Base-by-base conservation (phyloP, 2,329 filamentous ascomycete genomes). In the Botrytis paeoniae region DNA sequence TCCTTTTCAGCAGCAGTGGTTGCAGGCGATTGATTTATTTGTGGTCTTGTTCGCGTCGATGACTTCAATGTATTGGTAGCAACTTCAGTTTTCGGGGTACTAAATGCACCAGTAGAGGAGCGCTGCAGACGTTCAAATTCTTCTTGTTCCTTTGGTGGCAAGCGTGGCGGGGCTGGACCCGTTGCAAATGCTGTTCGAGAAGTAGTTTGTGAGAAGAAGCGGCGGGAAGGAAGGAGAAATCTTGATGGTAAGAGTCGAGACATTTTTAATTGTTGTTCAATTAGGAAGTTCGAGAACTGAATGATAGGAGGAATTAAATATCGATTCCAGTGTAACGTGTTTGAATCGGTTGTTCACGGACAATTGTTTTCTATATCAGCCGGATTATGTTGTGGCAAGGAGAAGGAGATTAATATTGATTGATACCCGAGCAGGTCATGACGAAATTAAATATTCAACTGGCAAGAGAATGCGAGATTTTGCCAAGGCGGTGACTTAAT, bases 71-170 rank as follows among this genome's bases (percentile, higher is more conserved):
- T 68, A 41, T 78, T 74, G 73, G 75, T 39, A 54, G 76, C 60
- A 66, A 80, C 51, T 39, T 62, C 51, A 32, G 71, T 69, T 70
- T 75, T 78, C 32, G 85, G 92, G 78, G 88, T 96, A 84, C 85
- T 96, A 83, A 89, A 98, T 75, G 84, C 96, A 75, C 87, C 93
- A 76, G 89, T 97, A 77, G 85, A 97, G 81, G 87, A 86, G 78
- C 89, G 89, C 81, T 98, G 94, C 6, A 98, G 91, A 60, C 90
- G 88, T 83, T 98, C 95, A 82, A 96, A 97, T 76, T 97, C 89
- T 81, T 94, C 93, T 85, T 98, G 95, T 78, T 97, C 91, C 82
- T 93, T 90, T 79, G 94, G 90, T 10, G 95, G 94, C 18, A 98
- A 93, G 66, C 94, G 92, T 0, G 94, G 95, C 25, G 96, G 96